Percentiles rank a stretch among this genome's conserved stretches.
phyloP scores from a whole-genome alignment of 768 basidiomycete genomes.

The Rhizopogon rudus region DNA sequence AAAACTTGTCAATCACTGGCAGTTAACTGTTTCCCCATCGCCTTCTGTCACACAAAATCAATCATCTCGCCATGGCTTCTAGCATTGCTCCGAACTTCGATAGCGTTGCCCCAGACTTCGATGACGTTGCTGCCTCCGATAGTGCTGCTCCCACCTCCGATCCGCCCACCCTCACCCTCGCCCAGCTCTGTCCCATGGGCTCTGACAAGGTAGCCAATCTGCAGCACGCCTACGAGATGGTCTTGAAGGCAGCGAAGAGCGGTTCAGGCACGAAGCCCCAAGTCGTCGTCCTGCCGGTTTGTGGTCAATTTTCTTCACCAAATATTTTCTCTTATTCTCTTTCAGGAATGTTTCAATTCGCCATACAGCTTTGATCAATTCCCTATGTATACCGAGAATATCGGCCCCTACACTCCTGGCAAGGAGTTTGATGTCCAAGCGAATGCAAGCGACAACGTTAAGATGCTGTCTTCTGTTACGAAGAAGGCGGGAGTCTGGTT shows the following conservation, averaged over 20 bases:
- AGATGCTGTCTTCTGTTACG: constrained; percentile 75
- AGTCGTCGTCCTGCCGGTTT: constrained; percentile 79
- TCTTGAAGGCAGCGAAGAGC: constrained; percentile 58
- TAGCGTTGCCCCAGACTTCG: no score
- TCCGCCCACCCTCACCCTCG: constrained; percentile 80
- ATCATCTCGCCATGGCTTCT: constrained; percentile 18
- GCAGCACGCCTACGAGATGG: constrained; percentile 74
- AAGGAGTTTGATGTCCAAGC: constrained; percentile 50
- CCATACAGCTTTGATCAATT: constrained; percentile 81
- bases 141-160: constrained; percentile 32
- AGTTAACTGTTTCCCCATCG: neutral
- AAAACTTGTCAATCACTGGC: no score
- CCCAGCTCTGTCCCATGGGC: constrained; percentile 65
- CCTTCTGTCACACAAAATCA: neutral
- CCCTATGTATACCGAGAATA: constrained; percentile 77
- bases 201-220: constrained; percentile 76
- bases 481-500: constrained; percentile 80
- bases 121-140: no score
- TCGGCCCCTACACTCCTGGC: constrained; percentile 51
- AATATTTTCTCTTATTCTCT: constrained; percentile 1
- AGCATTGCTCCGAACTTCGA: constrained; percentile 6
- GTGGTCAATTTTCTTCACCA: constrained; percentile 15
- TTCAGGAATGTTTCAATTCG: constrained; percentile 84
- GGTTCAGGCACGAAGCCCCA: constrained; percentile 51
- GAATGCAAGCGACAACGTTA: constrained; percentile 70